Evolutionary conservation across 805 yeast genomes (phyloP).

Genomic region (Yarrowia phangngaensis): DNA sequence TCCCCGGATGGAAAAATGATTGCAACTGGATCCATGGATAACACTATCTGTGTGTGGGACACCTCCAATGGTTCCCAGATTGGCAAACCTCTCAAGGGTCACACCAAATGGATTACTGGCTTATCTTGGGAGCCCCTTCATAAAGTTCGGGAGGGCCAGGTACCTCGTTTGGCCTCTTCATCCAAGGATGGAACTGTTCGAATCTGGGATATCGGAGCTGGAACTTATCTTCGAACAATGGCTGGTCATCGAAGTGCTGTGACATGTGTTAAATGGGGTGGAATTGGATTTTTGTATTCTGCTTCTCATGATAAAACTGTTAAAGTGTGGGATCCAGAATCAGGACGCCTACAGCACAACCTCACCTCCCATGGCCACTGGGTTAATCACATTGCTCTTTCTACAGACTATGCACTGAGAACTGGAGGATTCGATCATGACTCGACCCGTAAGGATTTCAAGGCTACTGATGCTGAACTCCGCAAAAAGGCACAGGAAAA

Average conservation of each 20-base stretch:
- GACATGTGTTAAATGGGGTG: slow-evolving; percentile 97
- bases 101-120: slow-evolving; percentile 83
- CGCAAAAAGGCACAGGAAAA: slow-evolving; percentile 54
- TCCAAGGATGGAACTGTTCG: slow-evolving; percentile 89
- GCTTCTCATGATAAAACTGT: slow-evolving; percentile 94
- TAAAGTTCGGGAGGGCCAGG: slow-evolving; percentile 56
- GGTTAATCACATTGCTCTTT: slow-evolving; percentile 90
- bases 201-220: slow-evolving; percentile 78
- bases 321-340: slow-evolving; percentile 80
- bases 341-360: slow-evolving; percentile 74
- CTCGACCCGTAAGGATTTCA: slow-evolving; percentile 41
- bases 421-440: slow-evolving; percentile 85
- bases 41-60: slow-evolving; percentile 84
- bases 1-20: slow-evolving; percentile 86
- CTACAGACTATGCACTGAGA: slow-evolving; percentile 84
- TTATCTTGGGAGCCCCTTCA: slow-evolving; percentile 94
- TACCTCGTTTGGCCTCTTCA: slow-evolving; percentile 69
- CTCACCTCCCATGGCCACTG: slow-evolving; percentile 92
- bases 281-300: slow-evolving; percentile 74
- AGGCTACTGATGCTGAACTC: slow-evolving; percentile 45
- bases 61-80: slow-evolving; percentile 64
- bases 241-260: slow-evolving; percentile 87
- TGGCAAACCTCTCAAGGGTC: slow-evolving; percentile 76
- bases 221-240: slow-evolving; percentile 65
- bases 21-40: slow-evolving; percentile 97